A percentile compares a stretch with the other conserved stretches of the same genome.
Conservation (phyloP, 2,329 filamentous ascomycete species). For the Fusarium verticillioides region DNA sequence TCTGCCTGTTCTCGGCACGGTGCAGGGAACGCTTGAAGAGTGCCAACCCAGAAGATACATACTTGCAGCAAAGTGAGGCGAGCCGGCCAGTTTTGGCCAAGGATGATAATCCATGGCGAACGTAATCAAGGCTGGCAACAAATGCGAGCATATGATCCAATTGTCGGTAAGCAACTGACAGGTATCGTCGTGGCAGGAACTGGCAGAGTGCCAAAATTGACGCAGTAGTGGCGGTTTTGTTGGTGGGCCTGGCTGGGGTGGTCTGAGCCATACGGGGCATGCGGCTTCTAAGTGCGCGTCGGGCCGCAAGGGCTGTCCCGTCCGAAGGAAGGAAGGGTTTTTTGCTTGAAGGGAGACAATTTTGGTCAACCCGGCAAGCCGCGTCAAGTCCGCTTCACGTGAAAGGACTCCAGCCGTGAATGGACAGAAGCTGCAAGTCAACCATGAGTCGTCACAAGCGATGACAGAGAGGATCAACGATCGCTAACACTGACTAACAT, state of each 20-base stretch:
- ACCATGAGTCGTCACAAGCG: not conserved
- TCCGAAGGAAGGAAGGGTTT: slow-evolving; percentile 37
- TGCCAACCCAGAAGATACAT: not conserved
- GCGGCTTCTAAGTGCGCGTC: slow-evolving; percentile 43
- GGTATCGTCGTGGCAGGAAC: not conserved
- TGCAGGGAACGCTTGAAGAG: not conserved
- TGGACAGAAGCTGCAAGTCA: slow-evolving; percentile 3
- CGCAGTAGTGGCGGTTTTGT: slow-evolving; percentile 11
- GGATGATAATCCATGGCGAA: not conserved
- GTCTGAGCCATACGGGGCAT: slow-evolving; percentile 37
- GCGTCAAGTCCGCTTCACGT: slow-evolving; percentile 45
- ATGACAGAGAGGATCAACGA: not conserved
- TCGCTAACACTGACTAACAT: not conserved
- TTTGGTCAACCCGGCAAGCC: slow-evolving; percentile 39
- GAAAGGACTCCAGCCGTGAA: slow-evolving; percentile 18
- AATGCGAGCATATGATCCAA: not conserved
- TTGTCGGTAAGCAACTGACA: slow-evolving; percentile 18
- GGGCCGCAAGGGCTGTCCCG: slow-evolving; percentile 46
- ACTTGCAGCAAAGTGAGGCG: not conserved
- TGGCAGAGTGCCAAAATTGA: slow-evolving; percentile 7
- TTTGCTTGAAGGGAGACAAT: slow-evolving; percentile 33
- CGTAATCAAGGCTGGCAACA: not conserved
- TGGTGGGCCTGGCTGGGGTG: slow-evolving; percentile 25
- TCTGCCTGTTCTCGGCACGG: not conserved
- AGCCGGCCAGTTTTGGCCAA: not conserved